Base-by-base conservation (phyloP, 169 alveolate genomes). In the Cryptosporidium sp. region DNA sequence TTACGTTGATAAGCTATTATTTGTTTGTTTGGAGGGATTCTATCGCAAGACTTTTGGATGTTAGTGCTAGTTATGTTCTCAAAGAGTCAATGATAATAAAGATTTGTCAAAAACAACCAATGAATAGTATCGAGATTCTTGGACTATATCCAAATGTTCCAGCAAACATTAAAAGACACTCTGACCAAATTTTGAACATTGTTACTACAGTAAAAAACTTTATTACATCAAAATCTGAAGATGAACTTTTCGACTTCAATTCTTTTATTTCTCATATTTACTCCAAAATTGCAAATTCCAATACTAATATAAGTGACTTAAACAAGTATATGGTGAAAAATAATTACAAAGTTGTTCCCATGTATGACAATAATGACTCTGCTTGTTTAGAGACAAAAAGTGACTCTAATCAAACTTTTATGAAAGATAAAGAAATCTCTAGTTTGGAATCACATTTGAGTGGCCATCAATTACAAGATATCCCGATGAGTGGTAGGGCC, bases 201-300 rank as follows among this genome's bases (percentile, higher is more conserved):
- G 68, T 80, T 18, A 62, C 33, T 12, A 16, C 26, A 14, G 75
- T 80, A n/a, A 80, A 80, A 41, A 43, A 21, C 3, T 41, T 29
- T 23, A 29, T 80, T 26, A 35, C 55, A 21, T 43, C 89, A 10
- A 80, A 80, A 62, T 43, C 68, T 6, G 89, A 80, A 48, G 68
- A 80, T 41, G 67, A 59, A 16, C 33, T 80, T 4, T 59, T 62
- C 8, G 75, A 80, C 26, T 62, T 80, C 9, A 80, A 80, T 29
- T 73, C 86, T 8, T 52, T 12, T 73, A 73, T 73, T 23, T 73
- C 86, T n/a, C 86, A 73, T n/a, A 73, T 73, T 52, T 55, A 52
- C 55, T 73, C 86, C 7, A 73, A 73, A 23, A 31, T 73, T 51
- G 33, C 70, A 10, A 51, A 70, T 33, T 12, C 21, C 5, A 39